These are phyloP conservation scores for Aaosphaeria arxii DNA, from an alignment of 2,329 filamentous ascomycete genomes.

Conservation along the genomic window DNA sequence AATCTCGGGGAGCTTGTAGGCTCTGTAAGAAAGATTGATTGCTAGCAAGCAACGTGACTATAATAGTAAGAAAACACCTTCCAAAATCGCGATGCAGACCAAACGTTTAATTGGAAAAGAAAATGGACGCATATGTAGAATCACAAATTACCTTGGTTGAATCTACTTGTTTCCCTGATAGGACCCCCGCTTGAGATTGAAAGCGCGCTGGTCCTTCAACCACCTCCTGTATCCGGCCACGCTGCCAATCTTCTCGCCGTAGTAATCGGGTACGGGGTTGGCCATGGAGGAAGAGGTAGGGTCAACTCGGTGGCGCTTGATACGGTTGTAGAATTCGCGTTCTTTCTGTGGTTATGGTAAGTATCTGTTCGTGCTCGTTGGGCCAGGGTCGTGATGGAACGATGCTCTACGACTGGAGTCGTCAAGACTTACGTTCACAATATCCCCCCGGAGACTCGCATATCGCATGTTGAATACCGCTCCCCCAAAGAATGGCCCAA, in stretches of 20 bases:
- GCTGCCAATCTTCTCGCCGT: conserved; percentile 96
- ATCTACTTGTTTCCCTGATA: conserved; percentile 39
- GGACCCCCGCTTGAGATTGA: conserved; percentile 74
- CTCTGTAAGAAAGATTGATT: no score
- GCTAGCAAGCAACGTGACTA: no score
- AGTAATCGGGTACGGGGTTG: conserved; percentile 96
- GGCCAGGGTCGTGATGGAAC: no score
- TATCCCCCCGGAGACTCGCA: conserved; percentile 66
- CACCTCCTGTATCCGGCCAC: conserved; percentile 89
- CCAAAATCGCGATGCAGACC: no score
- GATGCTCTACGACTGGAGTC: not conserved
- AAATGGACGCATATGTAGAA: no score
- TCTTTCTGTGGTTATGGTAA: conserved; percentile 61
- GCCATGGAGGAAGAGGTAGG: conserved; percentile 82
- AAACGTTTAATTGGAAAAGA: no score
- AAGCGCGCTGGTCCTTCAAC: conserved; percentile 96
- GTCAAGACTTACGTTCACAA: conserved; percentile 59
- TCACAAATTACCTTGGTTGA: not conserved
- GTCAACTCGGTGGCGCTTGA: conserved; percentile 90
- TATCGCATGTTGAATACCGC: conserved; percentile 75
- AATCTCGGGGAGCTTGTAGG: no score
- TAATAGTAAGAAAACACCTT: no score
- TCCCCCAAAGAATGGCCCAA: conserved; percentile 79
- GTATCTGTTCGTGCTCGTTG: not conserved
- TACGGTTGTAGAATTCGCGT: conserved; percentile 84